Percentiles rank a stretch among this genome's conserved stretches.
phyloP scores from a whole-genome alignment of 1,284 basidiomycete genomes.

The Dichomitus squalens region DNA sequence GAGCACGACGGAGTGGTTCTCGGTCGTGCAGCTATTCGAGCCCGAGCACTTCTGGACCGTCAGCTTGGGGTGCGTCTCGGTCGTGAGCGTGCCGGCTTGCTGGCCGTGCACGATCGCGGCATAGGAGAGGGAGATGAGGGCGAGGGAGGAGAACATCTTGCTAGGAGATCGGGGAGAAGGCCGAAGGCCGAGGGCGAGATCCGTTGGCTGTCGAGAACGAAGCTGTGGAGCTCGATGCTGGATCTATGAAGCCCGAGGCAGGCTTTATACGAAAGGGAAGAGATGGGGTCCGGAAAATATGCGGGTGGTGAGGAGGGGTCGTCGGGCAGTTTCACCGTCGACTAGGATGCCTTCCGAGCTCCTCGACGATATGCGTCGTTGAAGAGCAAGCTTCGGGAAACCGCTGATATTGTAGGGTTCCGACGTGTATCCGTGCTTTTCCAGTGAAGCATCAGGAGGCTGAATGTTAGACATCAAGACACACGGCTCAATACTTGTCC shows the following conservation, averaged over 20 bases:
- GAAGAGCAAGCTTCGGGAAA: background rate
- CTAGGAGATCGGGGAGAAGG: background rate
- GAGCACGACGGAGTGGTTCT: constrained; percentile 32
- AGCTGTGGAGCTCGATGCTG: constrained; percentile 11
- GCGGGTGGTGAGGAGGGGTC: constrained; percentile 3
- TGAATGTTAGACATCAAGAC: background rate
- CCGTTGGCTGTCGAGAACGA: background rate
- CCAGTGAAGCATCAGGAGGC: background rate
- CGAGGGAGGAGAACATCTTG: constrained; percentile 29
- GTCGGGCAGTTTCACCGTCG: constrained; percentile 11
- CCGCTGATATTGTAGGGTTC: constrained; percentile 1
- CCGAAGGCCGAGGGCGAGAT: background rate
- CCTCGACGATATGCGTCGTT: background rate
- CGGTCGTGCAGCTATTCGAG: constrained; percentile 20
- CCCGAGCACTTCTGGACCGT: constrained; percentile 32
- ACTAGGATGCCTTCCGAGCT: background rate
- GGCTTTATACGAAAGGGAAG: constrained; percentile 7
- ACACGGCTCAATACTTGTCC: background rate
- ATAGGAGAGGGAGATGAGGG: constrained; percentile 30
- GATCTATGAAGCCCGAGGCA: background rate
- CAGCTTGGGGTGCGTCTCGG: constrained; percentile 38
- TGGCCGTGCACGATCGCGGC: constrained; percentile 32
- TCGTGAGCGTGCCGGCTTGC: constrained; percentile 37
- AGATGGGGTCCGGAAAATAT: constrained; percentile 11
- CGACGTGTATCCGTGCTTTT: constrained; percentile 15